Conservation (phyloP, 163 green algal genomes). For the Prototheca wickerhamii region DNA sequence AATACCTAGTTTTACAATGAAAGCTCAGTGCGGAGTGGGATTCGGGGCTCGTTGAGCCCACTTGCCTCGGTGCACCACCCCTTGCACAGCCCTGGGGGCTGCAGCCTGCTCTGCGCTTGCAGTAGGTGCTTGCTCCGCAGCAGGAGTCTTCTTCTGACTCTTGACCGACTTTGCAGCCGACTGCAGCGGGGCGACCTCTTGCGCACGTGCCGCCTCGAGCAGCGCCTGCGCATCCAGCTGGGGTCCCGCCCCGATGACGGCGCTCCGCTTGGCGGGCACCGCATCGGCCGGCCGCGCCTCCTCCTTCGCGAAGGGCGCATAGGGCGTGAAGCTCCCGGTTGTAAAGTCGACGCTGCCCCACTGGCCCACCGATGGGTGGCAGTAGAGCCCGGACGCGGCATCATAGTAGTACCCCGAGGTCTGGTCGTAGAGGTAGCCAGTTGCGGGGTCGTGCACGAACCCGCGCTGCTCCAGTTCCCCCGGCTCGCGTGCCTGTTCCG, state of each 20-base stretch:
- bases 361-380: conserved; percentile 15
- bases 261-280: background rate
- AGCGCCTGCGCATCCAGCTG: conserved; percentile 22
- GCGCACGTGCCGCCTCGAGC: conserved; percentile 9
- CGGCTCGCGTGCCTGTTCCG: background rate
- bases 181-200: conserved; percentile 10
- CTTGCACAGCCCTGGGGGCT: too few relatives aligned
- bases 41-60: too few relatives aligned
- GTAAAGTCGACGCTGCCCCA: conserved; percentile 25
- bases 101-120: too few relatives aligned
- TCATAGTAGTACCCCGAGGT: conserved; percentile 5
- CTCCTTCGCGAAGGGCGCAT: background rate
- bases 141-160: too few relatives aligned
- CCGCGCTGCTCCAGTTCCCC: conserved; percentile 1
- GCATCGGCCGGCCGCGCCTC: background rate
- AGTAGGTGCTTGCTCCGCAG: too few relatives aligned
- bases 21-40: too few relatives aligned
- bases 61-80: too few relatives aligned
- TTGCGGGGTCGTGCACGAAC: conserved; percentile 18
- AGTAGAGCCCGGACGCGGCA: conserved; percentile 20
- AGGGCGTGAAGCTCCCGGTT: conserved; percentile 11
- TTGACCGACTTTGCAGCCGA: too few relatives aligned
- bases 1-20: too few relatives aligned
- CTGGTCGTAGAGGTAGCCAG: conserved; percentile 20
- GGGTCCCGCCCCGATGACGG: conserved; percentile 23